Base-by-base conservation (phyloP, 2,329 filamentous ascomycete species). In the Colletotrichum sp. region DNA sequence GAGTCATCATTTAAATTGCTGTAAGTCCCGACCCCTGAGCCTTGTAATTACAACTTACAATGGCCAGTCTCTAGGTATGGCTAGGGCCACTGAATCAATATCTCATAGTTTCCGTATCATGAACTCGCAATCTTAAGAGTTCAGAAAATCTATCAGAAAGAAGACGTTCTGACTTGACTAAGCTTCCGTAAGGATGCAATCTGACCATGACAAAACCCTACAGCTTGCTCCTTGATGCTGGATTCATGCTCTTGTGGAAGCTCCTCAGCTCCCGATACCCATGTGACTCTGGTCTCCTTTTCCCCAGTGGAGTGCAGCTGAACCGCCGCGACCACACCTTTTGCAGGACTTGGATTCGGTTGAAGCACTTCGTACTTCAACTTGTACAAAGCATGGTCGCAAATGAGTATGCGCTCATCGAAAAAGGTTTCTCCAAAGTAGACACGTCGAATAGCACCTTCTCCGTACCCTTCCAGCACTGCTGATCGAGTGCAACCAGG, bases 1-100 rank as follows among this genome's bases (percentile, higher is more conserved):
- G 1, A 18, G 1, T 5, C 9, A 43, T 2, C 1, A 5, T 43
- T n/a, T 3, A 11, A 43, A 6, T n/a, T 43, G 0, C 18, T 11
- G 5, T n/a, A 11, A 11, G 5, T 43, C 2, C 38, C 8, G 38
- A 0, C 8, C 16, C 8, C 18, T 43, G 0, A 11, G 16, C 18
- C 11, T 11, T 11, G 6, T 11, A 18, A 43, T 27, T 27, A 6
- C 24, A 27, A 27, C 24, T 11, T 15, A 2, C 2, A 11, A 1
- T 43, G 18, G 1, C 5, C 36, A 43, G 2, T 43, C 16, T 43
- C 36, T 5, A 1, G 0, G 8, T 9, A 6, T 8, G 5, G 9
- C 18, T 0, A 12, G 11, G 18, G 6, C 5, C 11, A 1, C 11
- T n/a, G 0, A 43, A 43, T 6, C 18, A 43, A 43, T 8, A 43